Base-by-base conservation (phyloP, 2,329 filamentous ascomycete species). In the Arthrobotrys megalospora region DNA sequence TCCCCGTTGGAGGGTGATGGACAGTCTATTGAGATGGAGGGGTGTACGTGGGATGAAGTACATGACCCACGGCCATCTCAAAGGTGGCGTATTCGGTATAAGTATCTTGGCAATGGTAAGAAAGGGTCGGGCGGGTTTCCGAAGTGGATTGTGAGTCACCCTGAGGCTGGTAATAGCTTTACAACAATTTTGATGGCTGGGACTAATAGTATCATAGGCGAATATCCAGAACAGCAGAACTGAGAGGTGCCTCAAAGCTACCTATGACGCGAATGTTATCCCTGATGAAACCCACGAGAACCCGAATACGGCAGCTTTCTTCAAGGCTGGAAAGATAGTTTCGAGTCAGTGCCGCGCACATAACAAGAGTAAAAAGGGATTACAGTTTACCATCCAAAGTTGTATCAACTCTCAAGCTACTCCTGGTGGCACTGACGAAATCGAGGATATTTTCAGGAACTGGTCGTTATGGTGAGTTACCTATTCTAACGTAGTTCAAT, bases 81-180 rank as follows among this genome's bases (percentile, higher is more conserved):
- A 19, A 52, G 48, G 24, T 52, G 48, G 48, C 48, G 32, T 52
- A 52, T 52, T 28, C 48, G 48, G 2, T 52, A 52, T 34, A 52
- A 28, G 11, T 52, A 52, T 34, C 48, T 52, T 34, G 14, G 24
- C 2, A 21, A 34, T 1, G 24, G 32, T 7, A n/a, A 5, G 8
- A 32, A 32, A 21, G 6, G 5, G 5, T 6, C 12, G 3, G 48
- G 7, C 3, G 21, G 24, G 12, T n/a, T 11, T 32, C 48, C 48
- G 6, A 14, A 11, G n/a, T 52, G 48, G 48, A 6, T 32, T 52
- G 48, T 52, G 11, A 52, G 48, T 52, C 8, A 50, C 10, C 21
- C 8, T 28, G 24, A 28, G 24, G 24, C 24, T 5, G 24, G 24
- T 28, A 2, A 28, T 28, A n/a, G 24, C 24, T 28, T 28, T 28